phyloP scores from a whole-genome alignment of 805 yeast genomes.

The Wickerhamiella lipophila region DNA sequence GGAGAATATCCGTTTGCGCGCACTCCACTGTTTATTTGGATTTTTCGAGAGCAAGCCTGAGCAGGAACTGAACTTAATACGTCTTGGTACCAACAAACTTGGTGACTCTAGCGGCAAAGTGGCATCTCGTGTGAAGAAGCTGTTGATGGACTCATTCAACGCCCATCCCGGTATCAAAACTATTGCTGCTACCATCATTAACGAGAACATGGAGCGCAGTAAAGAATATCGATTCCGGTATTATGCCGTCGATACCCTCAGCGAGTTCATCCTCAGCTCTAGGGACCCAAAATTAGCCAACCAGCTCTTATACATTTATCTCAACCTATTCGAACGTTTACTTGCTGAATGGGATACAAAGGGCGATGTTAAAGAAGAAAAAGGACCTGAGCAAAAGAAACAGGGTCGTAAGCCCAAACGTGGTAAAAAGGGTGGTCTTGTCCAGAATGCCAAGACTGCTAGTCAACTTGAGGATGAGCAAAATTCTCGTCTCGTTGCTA shows the following conservation, averaged over 20 bases:
- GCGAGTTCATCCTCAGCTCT: slow-evolving; percentile 79
- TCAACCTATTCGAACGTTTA: slow-evolving; percentile 72
- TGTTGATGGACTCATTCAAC: slow-evolving; percentile 66
- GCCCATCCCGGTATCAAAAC: slow-evolving; percentile 93
- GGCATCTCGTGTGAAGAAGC: slow-evolving; percentile 74
- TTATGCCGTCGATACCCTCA: slow-evolving; percentile 75
- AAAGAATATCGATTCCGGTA: slow-evolving; percentile 76
- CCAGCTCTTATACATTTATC: slow-evolving; percentile 67
- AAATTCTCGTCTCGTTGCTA: slow-evolving; percentile 73
- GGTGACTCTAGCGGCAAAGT: slow-evolving; percentile 91
- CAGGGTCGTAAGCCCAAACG: slow-evolving; percentile 63
- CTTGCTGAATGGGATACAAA: slow-evolving; percentile 54
- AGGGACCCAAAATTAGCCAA: slow-evolving; percentile 75
- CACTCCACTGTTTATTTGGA: slow-evolving; percentile 65
- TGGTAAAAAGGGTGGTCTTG: slow-evolving; percentile 57
- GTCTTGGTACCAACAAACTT: slow-evolving; percentile 81
- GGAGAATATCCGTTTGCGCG: slow-evolving; percentile 68
- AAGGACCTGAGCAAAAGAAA: slow-evolving; percentile 37
- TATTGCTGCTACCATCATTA: slow-evolving; percentile 62
- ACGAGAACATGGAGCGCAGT: slow-evolving; percentile 64
- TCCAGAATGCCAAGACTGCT: slow-evolving; percentile 23
- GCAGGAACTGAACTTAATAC: slow-evolving; percentile 83
- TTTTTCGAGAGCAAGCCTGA: slow-evolving; percentile 80
- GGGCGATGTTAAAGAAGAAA: slow-evolving; percentile 29
- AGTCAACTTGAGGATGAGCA: slow-evolving; percentile 46